Percentiles rank a stretch among this genome's conserved stretches.
These are phyloP conservation scores for Cyclocybe aegerita DNA, from an alignment of 768 basidiomycete genomes.

Conservation along the genomic window DNA sequence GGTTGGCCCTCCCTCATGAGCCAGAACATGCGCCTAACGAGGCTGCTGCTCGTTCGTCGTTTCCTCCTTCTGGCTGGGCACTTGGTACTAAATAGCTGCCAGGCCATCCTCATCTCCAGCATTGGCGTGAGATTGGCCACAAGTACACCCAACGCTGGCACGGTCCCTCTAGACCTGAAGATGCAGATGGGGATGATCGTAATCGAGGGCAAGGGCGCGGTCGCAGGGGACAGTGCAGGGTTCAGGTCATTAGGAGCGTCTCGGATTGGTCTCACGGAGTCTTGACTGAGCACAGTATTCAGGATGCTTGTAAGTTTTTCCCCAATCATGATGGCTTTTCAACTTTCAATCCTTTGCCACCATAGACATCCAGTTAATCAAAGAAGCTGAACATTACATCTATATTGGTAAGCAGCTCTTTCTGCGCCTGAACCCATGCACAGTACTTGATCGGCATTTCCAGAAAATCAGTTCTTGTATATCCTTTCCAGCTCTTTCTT, in stretches of 20 bases:
- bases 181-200: neutral
- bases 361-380: conserved; percentile 75
- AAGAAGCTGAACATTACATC: conserved; percentile 83
- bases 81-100: neutral
- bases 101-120: conserved; percentile 69
- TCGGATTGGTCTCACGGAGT: conserved; percentile 96
- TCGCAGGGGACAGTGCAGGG: conserved; percentile 52
- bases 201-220: conserved; percentile 30
- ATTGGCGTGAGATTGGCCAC: conserved; percentile 56
- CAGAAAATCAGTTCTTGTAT: conserved; percentile 88
- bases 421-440: neutral
- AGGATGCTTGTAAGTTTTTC: conserved; percentile 78
- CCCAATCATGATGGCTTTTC: neutral
- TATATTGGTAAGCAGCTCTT: conserved; percentile 72
- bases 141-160: conserved; percentile 69
- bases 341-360: neutral
- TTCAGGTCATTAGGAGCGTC: conserved; percentile 85
- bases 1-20: conserved; percentile 82
- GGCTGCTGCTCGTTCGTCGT: conserved; percentile 51
- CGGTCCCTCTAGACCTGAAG: conserved; percentile 15
- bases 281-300: conserved; percentile 86
- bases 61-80: neutral
- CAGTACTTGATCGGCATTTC: conserved; percentile 10
- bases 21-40: conserved; percentile 61
- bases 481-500: conserved; percentile 22